These are phyloP conservation scores for Glomus cerebriforme DNA, from an alignment of 192 early-diverging fungal genomes.

Conservation along the genomic window DNA sequence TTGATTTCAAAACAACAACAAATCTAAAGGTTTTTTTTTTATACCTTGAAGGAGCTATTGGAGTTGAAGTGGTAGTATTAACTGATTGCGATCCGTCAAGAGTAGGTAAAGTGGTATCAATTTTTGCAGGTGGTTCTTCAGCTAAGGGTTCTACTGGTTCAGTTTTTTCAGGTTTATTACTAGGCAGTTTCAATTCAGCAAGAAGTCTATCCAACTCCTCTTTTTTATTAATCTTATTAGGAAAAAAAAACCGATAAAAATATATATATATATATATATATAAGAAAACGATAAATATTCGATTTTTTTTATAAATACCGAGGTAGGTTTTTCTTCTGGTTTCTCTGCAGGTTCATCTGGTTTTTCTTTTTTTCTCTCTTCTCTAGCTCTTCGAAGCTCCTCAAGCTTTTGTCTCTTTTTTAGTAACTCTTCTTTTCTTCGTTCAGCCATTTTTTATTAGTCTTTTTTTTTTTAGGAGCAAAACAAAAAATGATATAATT, in stretches of 20 bases:
- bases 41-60: not conserved
- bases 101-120: not conserved
- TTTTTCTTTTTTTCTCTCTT: constrained; percentile 62
- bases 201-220: not conserved
- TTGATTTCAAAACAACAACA: not conserved
- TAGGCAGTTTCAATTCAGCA: not conserved
- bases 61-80: not conserved
- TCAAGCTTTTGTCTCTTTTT: constrained; percentile 91
- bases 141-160: not conserved
- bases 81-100: not conserved
- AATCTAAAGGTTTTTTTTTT: not conserved
- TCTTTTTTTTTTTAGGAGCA: not conserved
- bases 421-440: constrained; percentile 78
- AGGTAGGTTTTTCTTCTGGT: not conserved
- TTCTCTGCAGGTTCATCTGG: constrained; percentile 13
- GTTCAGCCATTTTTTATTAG: constrained; percentile 39
- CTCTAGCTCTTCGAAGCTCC: constrained; percentile 79
- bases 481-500: not conserved
- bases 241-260: not conserved
- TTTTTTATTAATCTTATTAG: not conserved
- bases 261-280: not conserved
- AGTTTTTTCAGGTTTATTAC: not conserved
- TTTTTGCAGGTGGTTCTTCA: not conserved
- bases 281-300: not conserved
- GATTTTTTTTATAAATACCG: not conserved